Base-by-base conservation (phyloP, 345 rosid genomes). In the Lenwebbia sp. region DNA sequence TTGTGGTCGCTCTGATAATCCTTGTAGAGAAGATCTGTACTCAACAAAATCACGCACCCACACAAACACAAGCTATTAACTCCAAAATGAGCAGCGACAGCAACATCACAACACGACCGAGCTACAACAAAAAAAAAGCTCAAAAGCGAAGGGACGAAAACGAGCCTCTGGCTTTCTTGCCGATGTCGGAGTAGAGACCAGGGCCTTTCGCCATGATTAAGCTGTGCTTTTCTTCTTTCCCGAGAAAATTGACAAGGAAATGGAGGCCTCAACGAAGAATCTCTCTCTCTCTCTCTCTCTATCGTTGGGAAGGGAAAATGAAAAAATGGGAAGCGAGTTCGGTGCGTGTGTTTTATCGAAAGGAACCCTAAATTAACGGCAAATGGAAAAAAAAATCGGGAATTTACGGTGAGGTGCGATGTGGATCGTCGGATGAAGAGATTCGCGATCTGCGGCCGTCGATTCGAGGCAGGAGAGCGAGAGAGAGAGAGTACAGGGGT, bases 1-100 rank as follows among this genome's bases (percentile, higher is more conserved):
- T 97, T 97, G 88, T 97, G 99, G 93, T 97, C 98, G 84, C 90
- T 89, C 90, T 94, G 96, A 86, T 96, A 94, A 87, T 97, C 99
- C 93, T 90, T 96, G 91, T 95, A 94, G 28, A 97, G 90, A 89
- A 97, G 98, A 94, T 97, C 99, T 97, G 86, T 30, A 85, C 82
- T 57, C 57, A n/a, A 44, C 44, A 21, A 83, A n/a, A 54, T 54
- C 53, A 57, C 4, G 44, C 12, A 83, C 55, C 4, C 47, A 21
- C 51, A 26, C 49, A 52, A 47, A 47, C 50, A n/a, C 51, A 81
- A 14, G 19, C 28, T 28, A 30, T 14, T 33, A 52, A 55, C 5
- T 25, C 40, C n/a, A 74, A 85, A 85, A 85, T 23, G 14, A 65
- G 30, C 54, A 53, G 19, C 60, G 21, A 19, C 76, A 84, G 37